Evolutionary conservation across 2,329 filamentous ascomycete genomes (phyloP), one percentile per base, ranked within the genome.

Genomic region (Bipolaris cookei): DNA sequence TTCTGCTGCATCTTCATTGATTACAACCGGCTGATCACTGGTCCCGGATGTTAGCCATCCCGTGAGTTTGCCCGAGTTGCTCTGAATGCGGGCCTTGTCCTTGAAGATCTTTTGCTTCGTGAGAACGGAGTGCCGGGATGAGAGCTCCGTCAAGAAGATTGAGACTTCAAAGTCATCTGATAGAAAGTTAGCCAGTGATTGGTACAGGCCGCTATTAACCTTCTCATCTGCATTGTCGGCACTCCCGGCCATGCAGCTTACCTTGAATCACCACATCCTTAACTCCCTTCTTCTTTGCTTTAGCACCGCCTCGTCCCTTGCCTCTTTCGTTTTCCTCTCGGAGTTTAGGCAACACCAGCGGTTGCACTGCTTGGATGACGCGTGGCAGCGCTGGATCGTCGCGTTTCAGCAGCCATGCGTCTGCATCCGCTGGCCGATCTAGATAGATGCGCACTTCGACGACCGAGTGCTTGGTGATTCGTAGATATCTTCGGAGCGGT

Each of bases 401-500:
- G 34, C 90, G 84, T 68, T 90, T 89, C 63, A 97, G 84, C 16
- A 99, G 86, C 88, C 96, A 97, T 71, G 89, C 88, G 64, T 91
- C 86, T 21, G 87, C 86, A 59, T 97, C 86, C 11, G 89, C 86
- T 0, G 95, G 95, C 68, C 94, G 93, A 64, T 98, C 94, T 44
- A 97, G 87, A 77, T 98, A 98, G 66, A 99, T 95, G 64, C 93
- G 92, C 63, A 91, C 92, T 83, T 99, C 95, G n/a, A 99, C 84
- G 30, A 97, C 92, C 4, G 94, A 97, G 76, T 92, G 91, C 73
- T 94, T 93, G 53, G 90, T 94, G 67, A 98, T 96, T 50, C 94
- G 87, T 53, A 98, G 83, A 75, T 98, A 97, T 68, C 93, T 87
- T 57, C 93, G 88, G 45, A 97, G 86, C 10, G 93, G 93, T 11